Conservation (phyloP, 108 stramenopile genomes). For the Hondaea fermentalgiana region DNA sequence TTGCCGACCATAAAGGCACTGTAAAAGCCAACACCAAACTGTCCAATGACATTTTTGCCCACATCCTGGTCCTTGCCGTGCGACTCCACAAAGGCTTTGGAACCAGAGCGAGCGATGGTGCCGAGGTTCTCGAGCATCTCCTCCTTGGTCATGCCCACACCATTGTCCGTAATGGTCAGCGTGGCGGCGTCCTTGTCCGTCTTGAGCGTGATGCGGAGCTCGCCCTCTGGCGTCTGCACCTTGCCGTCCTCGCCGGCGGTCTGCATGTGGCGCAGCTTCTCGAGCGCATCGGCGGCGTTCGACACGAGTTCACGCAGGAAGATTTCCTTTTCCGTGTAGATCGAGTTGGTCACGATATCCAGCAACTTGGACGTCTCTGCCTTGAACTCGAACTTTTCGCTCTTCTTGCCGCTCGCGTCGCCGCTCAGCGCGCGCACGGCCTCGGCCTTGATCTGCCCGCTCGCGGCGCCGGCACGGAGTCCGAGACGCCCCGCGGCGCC, state of each 20-base stretch:
- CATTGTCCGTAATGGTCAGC: constrained; percentile 85
- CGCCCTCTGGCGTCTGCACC: constrained; percentile 39
- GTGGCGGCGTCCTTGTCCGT: constrained; percentile 72
- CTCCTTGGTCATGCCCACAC: constrained; percentile 85
- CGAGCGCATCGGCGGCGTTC: constrained; percentile 90
- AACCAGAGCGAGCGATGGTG: constrained; percentile 90
- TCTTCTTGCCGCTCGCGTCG: background rate
- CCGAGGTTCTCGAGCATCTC: constrained; percentile 85
- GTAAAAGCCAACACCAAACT: constrained; percentile 99
- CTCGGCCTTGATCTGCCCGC: no score
- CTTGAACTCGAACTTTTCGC: constrained; percentile 66
- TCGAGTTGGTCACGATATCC: constrained; percentile 82
- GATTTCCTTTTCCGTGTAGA: constrained; percentile 97
- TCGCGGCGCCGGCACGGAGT: no score
- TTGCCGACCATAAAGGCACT: constrained; percentile 91
- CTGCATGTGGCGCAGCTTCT: constrained; percentile 87
- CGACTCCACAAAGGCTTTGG: constrained; percentile 66
- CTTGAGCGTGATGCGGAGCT: constrained; percentile 66
- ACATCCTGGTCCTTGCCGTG: constrained; percentile 63
- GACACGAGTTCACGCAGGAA: constrained; percentile 94
- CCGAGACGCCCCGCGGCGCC: no score
- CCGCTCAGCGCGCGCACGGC: background rate
- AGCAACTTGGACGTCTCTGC: constrained; percentile 75
- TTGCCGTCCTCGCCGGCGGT: background rate
- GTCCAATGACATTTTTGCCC: constrained; percentile 72